Evolutionary conservation across 495 filamentous ascomycete genomes (phyloP).

Genomic region (Trichodelitschia bisporula): DNA sequence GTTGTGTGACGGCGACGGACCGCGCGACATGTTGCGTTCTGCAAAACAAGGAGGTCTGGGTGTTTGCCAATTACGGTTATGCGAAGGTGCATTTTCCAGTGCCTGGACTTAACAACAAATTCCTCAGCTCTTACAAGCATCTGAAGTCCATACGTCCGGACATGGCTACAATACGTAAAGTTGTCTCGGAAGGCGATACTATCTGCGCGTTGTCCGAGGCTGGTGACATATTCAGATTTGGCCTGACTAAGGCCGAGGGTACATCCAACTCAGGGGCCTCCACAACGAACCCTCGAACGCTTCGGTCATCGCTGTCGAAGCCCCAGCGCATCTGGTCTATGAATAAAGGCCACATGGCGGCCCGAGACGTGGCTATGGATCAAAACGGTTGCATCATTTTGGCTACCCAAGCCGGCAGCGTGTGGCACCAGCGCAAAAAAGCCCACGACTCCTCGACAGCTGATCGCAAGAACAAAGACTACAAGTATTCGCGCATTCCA

Average conservation of each 20-base stretch:
- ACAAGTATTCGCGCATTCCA: slow-evolving; percentile 78
- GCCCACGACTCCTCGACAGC: slow-evolving; percentile 27
- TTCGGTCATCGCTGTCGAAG: slow-evolving; percentile 45
- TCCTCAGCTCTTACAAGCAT: too few species aligned
- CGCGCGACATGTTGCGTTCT: slow-evolving; percentile 69
- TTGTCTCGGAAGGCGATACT: slow-evolving; percentile 66
- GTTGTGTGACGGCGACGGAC: slow-evolving; percentile 69
- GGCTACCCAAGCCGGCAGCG: slow-evolving; percentile 72
- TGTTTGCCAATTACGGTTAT: slow-evolving; percentile 86
- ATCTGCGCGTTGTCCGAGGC: slow-evolving; percentile 63
- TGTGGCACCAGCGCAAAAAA: slow-evolving; percentile 69
- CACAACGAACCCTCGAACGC: slow-evolving; percentile 75
- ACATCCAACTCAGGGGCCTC: slow-evolving; percentile 40
- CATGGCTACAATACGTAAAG: slow-evolving; percentile 38
- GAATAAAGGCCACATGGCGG: slow-evolving; percentile 62
- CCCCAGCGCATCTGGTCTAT: slow-evolving; percentile 63
- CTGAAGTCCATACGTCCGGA: not conserved
- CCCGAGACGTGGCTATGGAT: slow-evolving; percentile 62
- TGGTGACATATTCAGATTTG: slow-evolving; percentile 75
- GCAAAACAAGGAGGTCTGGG: slow-evolving; percentile 67
- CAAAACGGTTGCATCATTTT: slow-evolving; percentile 91
- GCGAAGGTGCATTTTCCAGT: slow-evolving; percentile 44
- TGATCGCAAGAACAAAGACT: slow-evolving; percentile 47
- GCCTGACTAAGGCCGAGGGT: too few species aligned
- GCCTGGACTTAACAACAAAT: slow-evolving; percentile 29